Evolutionary conservation across 371 early-diverging fungal species (phyloP), one percentile per base, ranked within the genome.

Genomic region (Smittium culicis): DNA sequence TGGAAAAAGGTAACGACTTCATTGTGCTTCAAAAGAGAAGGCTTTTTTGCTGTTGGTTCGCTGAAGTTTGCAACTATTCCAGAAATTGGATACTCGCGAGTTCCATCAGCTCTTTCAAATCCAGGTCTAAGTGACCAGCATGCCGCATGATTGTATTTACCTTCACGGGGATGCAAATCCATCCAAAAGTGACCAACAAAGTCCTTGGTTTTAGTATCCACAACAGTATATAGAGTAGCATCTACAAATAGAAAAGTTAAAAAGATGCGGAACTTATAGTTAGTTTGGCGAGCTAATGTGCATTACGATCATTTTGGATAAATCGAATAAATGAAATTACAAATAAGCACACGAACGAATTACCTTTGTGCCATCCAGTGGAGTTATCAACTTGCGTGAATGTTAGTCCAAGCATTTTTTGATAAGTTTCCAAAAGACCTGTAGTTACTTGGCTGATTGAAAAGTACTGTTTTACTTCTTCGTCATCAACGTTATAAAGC

Each of bases 1-100:
- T 89, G 90, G 81, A 84, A 84, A 59, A 82, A 74, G 3, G 89
- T 89, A 25, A 82, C 81, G 8, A 90, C 86, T 78, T 93, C 93
- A 67, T 80, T 79, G 74, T 93, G 94, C 74, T 86, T 88, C 62
- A 92, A 79, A 60, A 93, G 74, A 11, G 89, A 87, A 16, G 92
- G 93, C 54, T 82, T 79, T 24, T 79, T 79, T 1, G 83, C 69
- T 34, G 89, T 88, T 3, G 91, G 88, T 67, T 89, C 88, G 61
- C 87, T 80, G 71, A 90, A 89, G 77, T 91, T 91, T 61, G 88
- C 85, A 0, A 88, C 88, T 86, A 91, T 88, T 30, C 88, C 90
- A 24, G 87, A 86, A 63, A 86, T 84, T 17, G 91, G 89, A 34
- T 79, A 74, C 67, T 83, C 80, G 8, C 68, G 65, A 16, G 78